Evolutionary conservation across 352 stramenopile genomes (phyloP).

Genomic region (Lagenidium giganteum): DNA sequence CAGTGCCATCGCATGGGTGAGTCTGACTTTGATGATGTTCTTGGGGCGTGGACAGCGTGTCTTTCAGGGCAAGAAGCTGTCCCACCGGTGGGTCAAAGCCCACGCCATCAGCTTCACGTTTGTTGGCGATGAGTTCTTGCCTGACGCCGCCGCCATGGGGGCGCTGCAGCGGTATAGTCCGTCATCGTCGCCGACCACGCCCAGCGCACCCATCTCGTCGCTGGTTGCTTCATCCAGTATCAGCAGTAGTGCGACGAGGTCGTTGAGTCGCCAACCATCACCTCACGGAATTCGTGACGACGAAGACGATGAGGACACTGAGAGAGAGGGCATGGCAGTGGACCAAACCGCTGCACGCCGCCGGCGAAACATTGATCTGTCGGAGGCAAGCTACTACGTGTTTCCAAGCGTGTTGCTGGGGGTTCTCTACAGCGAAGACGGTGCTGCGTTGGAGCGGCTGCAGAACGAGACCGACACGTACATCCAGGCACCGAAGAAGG

Average conservation of each 20-base stretch:
- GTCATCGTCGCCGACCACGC: neutral
- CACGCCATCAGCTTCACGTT: slow-evolving; percentile 89
- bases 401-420: slow-evolving; percentile 58
- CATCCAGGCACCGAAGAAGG: slow-evolving; percentile 46
- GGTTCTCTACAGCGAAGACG: slow-evolving; percentile 60
- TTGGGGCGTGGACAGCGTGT: slow-evolving; percentile 25
- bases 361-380: slow-evolving; percentile 70
- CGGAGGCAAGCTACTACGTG: slow-evolving; percentile 73
- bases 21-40: neutral
- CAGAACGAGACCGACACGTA: slow-evolving; percentile 76
- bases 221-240: neutral
- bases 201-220: neutral
- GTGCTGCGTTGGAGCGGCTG: slow-evolving; percentile 69
- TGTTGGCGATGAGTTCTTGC: slow-evolving; percentile 85
- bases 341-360: slow-evolving; percentile 27
- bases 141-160: slow-evolving; percentile 83
- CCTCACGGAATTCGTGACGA: too few species aligned
- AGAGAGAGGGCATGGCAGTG: slow-evolving; percentile 38
- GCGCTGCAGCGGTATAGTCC: slow-evolving; percentile 4
- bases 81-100: slow-evolving; percentile 48
- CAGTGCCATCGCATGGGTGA: neutral
- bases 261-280: too few species aligned
- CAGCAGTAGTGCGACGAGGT: slow-evolving; percentile 10
- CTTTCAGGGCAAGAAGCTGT: slow-evolving; percentile 63
- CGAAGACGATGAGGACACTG: slow-evolving; percentile 18